These are phyloP conservation scores for Talaromyces ruber DNA, from an alignment of 495 filamentous ascomycete genomes.

Conservation along the genomic window DNA sequence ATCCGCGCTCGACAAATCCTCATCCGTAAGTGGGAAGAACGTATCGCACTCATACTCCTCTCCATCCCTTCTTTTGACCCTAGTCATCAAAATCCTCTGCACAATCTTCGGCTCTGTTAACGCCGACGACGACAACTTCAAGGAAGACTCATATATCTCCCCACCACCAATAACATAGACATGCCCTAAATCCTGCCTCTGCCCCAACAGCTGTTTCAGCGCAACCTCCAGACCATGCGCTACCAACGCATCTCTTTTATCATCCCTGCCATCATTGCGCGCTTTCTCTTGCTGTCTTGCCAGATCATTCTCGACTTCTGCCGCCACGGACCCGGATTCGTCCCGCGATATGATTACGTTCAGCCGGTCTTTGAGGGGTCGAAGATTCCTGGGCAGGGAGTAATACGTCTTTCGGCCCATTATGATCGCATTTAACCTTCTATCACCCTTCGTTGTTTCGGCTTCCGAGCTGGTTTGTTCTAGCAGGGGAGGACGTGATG, in stretches of 20 bases:
- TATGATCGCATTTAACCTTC: constrained; percentile 66
- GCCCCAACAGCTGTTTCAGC: constrained; percentile 17
- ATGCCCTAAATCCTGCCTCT: constrained; percentile 29
- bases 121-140: constrained; percentile 26
- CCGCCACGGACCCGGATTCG: constrained; percentile 15
- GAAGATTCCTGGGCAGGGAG: constrained; percentile 63
- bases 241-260: constrained; percentile 26
- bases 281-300: constrained; percentile 16
- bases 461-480: not conserved
- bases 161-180: constrained; percentile 86
- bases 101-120: not conserved
- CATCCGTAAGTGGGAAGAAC: constrained; percentile 58
- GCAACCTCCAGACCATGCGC: constrained; percentile 47
- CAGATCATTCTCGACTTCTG: constrained; percentile 18
- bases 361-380: constrained; percentile 68
- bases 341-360: constrained; percentile 70
- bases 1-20: constrained; percentile 9
- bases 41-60: constrained; percentile 79
- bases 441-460: not conserved
- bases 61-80: constrained; percentile 24
- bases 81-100: constrained; percentile 37
- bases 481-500: constrained; percentile 47
- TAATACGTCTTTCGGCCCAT: constrained; percentile 98
- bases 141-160: constrained; percentile 68
- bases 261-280: not conserved